A percentile compares a stretch with the other conserved stretches of the same genome.
phyloP scores from a whole-genome alignment of 345 rosid species.

The Eucalyptus lansdowneana region DNA sequence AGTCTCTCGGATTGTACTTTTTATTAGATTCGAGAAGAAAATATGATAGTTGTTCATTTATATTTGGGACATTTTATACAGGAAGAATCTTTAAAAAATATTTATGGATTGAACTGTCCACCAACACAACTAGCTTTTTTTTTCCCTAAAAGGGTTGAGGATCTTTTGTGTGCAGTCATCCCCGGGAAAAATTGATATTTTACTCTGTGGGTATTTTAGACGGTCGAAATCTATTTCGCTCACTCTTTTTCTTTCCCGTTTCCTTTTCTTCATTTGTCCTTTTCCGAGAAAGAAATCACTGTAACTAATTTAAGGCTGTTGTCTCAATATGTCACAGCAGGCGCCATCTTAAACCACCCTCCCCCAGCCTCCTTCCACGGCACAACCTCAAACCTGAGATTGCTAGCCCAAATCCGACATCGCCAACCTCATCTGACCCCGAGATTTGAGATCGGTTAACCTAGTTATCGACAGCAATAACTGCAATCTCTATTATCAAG shows the following conservation, averaged over 20 bases:
- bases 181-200: background rate
- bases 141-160: background rate
- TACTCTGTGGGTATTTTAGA: background rate
- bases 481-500: background rate
- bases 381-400: background rate
- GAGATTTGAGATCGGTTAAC: background rate
- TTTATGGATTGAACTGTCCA: background rate
- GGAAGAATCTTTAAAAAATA: background rate
- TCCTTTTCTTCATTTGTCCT: background rate
- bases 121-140: background rate
- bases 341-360: background rate
- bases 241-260: background rate
- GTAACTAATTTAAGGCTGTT: background rate
- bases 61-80: background rate
- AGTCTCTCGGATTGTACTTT: background rate
- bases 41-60: background rate
- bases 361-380: background rate
- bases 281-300: background rate
- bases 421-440: background rate
- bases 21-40: background rate
- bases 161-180: background rate
- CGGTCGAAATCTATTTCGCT: background rate
- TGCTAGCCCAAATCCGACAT: background rate
- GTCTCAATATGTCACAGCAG: background rate
- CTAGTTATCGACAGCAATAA: background rate